Evolutionary conservation across 805 yeast species (phyloP), one percentile per base, ranked within the genome.

Genomic region (Suhomyces vadensis): DNA sequence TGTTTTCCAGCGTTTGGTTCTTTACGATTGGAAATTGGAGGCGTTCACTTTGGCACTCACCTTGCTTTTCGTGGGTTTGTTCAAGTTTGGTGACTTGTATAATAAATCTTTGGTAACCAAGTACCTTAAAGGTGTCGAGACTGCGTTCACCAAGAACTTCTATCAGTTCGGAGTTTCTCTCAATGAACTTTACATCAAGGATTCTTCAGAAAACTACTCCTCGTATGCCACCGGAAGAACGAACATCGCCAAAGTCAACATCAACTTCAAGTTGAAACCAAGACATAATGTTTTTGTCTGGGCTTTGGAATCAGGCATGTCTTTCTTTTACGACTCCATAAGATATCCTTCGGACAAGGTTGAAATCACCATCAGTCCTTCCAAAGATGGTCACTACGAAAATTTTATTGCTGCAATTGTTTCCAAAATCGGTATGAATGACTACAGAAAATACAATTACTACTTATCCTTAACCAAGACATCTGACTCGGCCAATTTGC

Each of bases 181-280:
- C 31, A 68, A 65, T 17, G 62, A 71, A 44, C 65, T 80, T 55
- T 72, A 74, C 50, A 71, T 82, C 53, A 75, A 79, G 62, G 95
- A 85, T 58, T 77, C 81, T 39, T 69, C 82, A 20, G 82, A 84
- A 54, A 70, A 74, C 47, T 88, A 66, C 64, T 66, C 77, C 72
- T 73, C 87, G 27, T 94, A 88, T 62, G 95, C 97, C 35, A 78
- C 96, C 45, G 99, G 99, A 49, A 83, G 99, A 64, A 71, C 80
- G 47, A 84, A 88, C 63, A 76, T 94, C 48, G 81, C 81, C 48
- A 74, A 79, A 44, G 67, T 90, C 46, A 68, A 76, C 45, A 73
- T 84, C 37, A 79, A 76, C 50, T 73, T 90, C 61, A 77, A 75
- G 44, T 73, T 91, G 64, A 73, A 79, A 49, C 81, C 95, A 48